Evolutionary conservation across 345 rosid genomes (phyloP).

Genomic region (Clarkia xantiana): DNA sequence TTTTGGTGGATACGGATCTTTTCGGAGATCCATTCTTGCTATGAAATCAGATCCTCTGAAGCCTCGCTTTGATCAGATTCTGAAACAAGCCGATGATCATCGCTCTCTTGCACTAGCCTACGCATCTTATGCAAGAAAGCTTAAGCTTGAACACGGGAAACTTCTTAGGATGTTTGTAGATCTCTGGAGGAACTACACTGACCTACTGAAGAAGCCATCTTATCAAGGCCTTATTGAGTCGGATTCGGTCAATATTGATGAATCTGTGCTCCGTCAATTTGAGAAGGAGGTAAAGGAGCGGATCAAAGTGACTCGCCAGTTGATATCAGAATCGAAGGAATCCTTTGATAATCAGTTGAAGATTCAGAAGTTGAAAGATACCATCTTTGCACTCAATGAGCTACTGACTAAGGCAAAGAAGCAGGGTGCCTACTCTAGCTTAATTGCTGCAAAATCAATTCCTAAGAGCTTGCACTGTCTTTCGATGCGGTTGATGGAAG

Average conservation of each 20-base stretch:
- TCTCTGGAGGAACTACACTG: constrained; percentile 70
- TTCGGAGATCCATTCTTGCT: constrained; percentile 64
- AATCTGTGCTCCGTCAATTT: constrained; percentile 44
- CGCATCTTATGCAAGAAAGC: constrained; percentile 86
- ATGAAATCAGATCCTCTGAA: constrained; percentile 76
- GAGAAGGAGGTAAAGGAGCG: constrained; percentile 98
- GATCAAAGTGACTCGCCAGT: constrained; percentile 78
- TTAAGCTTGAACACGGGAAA: constrained; percentile 87
- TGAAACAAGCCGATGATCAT: constrained; percentile 96
- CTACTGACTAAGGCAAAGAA: constrained; percentile 81
- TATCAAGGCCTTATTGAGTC: constrained; percentile 47
- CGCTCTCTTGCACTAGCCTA: constrained; percentile 62
- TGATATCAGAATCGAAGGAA: constrained; percentile 81
- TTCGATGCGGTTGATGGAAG: constrained; percentile 93
- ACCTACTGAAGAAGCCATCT: constrained; percentile 59
- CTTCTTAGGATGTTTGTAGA: constrained; percentile 78
- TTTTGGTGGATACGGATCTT: constrained; percentile 35
- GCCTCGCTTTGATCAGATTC: constrained; percentile 83
- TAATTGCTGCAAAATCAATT: constrained; percentile 89
- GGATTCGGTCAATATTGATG: constrained; percentile 55
- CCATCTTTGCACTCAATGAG: constrained; percentile 78
- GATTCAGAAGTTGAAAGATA: constrained; percentile 90
- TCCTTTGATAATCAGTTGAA: constrained; percentile 88
- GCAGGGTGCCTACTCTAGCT: constrained; percentile 91
- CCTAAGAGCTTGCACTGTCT: constrained; percentile 92